Base-by-base conservation (phyloP, 805 yeast species). In the Nakazawaea pomicola region DNA sequence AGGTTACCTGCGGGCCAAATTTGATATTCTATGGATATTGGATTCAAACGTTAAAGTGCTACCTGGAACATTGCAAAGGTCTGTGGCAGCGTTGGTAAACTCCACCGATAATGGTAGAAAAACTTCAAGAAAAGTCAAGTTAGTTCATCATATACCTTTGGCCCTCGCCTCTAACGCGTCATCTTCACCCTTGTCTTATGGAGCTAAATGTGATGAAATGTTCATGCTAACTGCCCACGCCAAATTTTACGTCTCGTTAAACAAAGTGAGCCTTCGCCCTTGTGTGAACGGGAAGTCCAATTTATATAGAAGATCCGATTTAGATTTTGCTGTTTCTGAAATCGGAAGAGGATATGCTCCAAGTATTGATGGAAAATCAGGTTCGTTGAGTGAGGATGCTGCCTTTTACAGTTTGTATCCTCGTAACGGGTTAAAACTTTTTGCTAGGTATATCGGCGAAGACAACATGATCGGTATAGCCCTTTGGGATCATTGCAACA, bases 281-380 rank as follows among this genome's bases (percentile, higher is more conserved):
- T 88, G 96, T 60, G 93, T 88, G 32, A 88, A 84, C 67, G 96
- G 96, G 8, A 88, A 89, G 55, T 83, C 93, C 7, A 88, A 88
- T 53, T 50, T 88, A 38, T 89, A 84, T 58, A 67, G 90, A 16
- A 67, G 77, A 33, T 75, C 85, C 0, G 83, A 75, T 40, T 61
- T 87, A 19, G 87, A 82, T 56, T 43, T 41, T 11, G 75, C 86
- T 0, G 86, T 81, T 16, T 55, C 62, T 14, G 54, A 49, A 34
- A 65, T 69, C 31, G 64, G 71, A 1, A 50, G 53, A 11, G 52
- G 56, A 6, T 46, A 45, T 25, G 48, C 43, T n/a, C 48, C 62
- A 14, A 56, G 63, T 36, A 28, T 46, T 10, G 56, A 62, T 45
- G 64, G 62, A 4, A 49, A 56, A 16, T 53, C 61, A 35, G 70